Evolutionary conservation across 345 rosid genomes (phyloP), one percentile per base, ranked within the genome.

Genomic region (Eucalyptus regnans): DNA sequence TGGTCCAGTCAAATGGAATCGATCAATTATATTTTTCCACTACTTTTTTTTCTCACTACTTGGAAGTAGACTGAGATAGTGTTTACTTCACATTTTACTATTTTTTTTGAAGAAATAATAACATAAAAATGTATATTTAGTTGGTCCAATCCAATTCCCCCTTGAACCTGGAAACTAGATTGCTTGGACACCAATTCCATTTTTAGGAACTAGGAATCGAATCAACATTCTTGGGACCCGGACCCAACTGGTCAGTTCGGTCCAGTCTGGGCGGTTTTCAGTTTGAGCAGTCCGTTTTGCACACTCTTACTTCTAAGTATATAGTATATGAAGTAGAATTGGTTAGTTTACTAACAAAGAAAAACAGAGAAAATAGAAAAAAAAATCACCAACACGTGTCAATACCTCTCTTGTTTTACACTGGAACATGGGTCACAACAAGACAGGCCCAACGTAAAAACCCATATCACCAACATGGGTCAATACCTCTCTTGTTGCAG

Each of bases 191-290:
- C 10, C 10, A 2, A 52, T 20, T 52, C 25, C 25, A 20, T 3
- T 52, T 52, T 52, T 52, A 52, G 58, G 58, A 52, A 52, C 18
- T 52, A 10, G 4, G 22, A 52, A 52, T 52, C 4, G 58, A 23
- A 52, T 7, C 1, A 10, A 52, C 58, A 8, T 23, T 52, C 58
- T 52, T 0, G 25, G 58, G 58, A 52, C 18, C 8, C 1, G 10
- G 58, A 52, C 58, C 58, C 0, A 7, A 52, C 0, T 20, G 0
- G 58, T 52, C 0, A 10, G 25, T 52, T 20, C 1, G 5, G 58
- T 52, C 2, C 0, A 0, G 1, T 52, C 0, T 52, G 0, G 23
- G 25, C 1, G 0, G 58, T 52, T 23, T 52, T 2, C 3, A 0
- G 25, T 20, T 20, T 2, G 1, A 10, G 25, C 10, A 0, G 58